A percentile compares a stretch with the other conserved stretches of the same genome.
phyloP scores from a whole-genome alignment of 441 rosid species.

The Arabidopsis hybrid region DNA sequence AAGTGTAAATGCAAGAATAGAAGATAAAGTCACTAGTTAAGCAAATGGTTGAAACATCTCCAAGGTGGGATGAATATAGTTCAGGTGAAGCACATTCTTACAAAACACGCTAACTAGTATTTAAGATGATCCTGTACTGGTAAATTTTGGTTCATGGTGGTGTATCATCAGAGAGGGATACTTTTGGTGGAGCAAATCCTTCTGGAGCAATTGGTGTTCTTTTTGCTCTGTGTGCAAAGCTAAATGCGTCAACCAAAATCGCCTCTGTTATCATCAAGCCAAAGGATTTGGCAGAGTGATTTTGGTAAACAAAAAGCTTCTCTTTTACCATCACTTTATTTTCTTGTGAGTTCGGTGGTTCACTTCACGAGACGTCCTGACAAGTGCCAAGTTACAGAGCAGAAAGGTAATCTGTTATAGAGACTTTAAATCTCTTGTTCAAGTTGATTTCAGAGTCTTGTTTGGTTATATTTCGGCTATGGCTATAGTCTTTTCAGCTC shows the following conservation, averaged over 20 bases:
- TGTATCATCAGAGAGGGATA: not conserved
- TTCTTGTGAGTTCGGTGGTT: not conserved
- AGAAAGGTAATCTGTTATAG: not conserved
- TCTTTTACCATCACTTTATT: not conserved
- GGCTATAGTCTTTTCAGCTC: not conserved
- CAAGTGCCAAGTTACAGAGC: not conserved
- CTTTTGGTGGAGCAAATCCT: not conserved
- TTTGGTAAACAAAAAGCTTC: not conserved
- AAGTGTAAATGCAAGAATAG: not conserved
- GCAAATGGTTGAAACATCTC: not conserved
- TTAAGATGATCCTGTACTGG: not conserved
- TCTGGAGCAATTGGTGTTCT: not conserved
- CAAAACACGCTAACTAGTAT: not conserved
- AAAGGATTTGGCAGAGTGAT: slow-evolving; percentile 29
- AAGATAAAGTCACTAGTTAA: not conserved
- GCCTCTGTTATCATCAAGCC: not conserved
- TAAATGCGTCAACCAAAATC: not conserved
- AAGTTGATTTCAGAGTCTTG: not conserved
- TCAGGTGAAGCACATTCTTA: slow-evolving; percentile 13
- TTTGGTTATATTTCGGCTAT: not conserved
- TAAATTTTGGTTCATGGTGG: slow-evolving; percentile 1
- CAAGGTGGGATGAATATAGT: not conserved
- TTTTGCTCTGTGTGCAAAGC: not conserved
- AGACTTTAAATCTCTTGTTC: not conserved
- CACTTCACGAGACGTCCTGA: not conserved